These are phyloP conservation scores for Phytophthora hibernalis DNA, from an alignment of 352 stramenopile genomes.

Conservation along the genomic window DNA sequence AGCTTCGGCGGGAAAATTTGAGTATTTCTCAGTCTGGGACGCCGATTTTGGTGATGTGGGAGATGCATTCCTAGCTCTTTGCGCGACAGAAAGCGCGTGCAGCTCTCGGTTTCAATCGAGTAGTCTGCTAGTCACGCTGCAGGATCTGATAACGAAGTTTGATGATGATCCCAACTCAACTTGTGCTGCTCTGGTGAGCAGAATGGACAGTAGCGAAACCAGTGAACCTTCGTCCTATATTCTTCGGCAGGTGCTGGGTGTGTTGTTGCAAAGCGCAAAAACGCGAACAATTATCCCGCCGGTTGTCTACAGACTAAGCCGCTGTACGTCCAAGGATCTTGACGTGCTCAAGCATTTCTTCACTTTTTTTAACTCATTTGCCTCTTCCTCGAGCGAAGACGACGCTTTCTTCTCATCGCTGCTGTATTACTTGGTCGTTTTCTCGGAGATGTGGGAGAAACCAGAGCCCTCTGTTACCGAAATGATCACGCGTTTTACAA, in stretches of 20 bases:
- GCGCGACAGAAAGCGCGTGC: conserved; percentile 30
- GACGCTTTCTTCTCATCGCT: conserved; percentile 32
- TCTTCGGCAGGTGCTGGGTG: conserved; percentile 36
- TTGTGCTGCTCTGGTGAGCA: conserved; percentile 35
- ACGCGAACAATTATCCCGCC: conserved; percentile 44
- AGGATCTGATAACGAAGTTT: conserved; percentile 30
- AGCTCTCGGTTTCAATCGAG: conserved; percentile 20
- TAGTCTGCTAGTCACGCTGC: conserved; percentile 28
- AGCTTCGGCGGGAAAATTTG: conserved; percentile 23
- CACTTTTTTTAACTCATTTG: conserved; percentile 9
- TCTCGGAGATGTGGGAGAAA: conserved; percentile 64
- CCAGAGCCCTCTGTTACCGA: conserved; percentile 25
- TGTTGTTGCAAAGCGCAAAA: conserved; percentile 30
- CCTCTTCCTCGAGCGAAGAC: conserved; percentile 25
- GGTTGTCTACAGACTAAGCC: conserved; percentile 47
- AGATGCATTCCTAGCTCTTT: conserved; percentile 42
- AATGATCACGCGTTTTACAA: conserved; percentile 38
- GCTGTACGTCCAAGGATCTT: conserved; percentile 42
- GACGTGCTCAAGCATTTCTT: conserved; percentile 38
- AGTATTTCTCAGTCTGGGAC: conserved; percentile 54
- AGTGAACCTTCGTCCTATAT: conserved; percentile 31
- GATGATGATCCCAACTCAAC: conserved; percentile 32
- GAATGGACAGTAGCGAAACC: conserved; percentile 10
- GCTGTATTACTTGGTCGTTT: conserved; percentile 56
- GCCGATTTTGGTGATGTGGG: conserved; percentile 44